Conservation (phyloP, 352 stramenopile species). For the Phytophthora kernoviae region DNA sequence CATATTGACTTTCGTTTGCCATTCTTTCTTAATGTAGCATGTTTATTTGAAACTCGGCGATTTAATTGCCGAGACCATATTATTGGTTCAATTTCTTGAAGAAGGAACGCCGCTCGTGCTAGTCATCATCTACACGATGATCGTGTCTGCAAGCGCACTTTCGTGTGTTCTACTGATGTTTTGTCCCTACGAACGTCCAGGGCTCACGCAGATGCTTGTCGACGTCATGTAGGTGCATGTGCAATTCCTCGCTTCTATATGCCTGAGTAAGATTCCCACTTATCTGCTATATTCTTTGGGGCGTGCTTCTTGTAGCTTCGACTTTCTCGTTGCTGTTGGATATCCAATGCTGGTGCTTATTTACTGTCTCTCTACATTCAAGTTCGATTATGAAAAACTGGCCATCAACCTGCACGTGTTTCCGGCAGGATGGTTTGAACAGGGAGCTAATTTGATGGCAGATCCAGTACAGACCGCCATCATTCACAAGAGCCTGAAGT, state of each 20-base stretch:
- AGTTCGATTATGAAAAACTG: constrained; percentile 26
- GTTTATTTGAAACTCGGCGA: constrained; percentile 12
- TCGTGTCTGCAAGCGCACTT: constrained; percentile 5
- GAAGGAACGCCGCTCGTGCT: constrained; percentile 5
- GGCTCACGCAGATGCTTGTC: constrained; percentile 14
- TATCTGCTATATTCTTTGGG: background rate
- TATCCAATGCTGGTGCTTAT: constrained; percentile 30
- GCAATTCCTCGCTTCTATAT: background rate
- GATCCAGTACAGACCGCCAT: constrained; percentile 28
- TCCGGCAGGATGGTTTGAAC: constrained; percentile 22
- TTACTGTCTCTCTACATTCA: constrained; percentile 32
- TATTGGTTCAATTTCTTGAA: constrained; percentile 16
- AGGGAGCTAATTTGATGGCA: constrained; percentile 17
- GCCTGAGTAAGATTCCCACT: too few species aligned
- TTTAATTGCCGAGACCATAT: background rate
- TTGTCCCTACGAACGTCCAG: background rate
- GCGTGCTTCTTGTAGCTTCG: constrained; percentile 3
- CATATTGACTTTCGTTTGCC: background rate
- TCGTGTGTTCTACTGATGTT: constrained; percentile 6
- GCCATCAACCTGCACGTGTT: constrained; percentile 29
- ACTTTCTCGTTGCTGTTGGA: constrained; percentile 29
- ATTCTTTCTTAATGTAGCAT: constrained; percentile 11
- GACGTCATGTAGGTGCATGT: constrained; percentile 30
- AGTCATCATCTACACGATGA: constrained; percentile 11
- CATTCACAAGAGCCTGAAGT: constrained; percentile 25